Evolutionary conservation across 1,284 basidiomycete genomes (phyloP).

Genomic region (Puccinia hordei): DNA sequence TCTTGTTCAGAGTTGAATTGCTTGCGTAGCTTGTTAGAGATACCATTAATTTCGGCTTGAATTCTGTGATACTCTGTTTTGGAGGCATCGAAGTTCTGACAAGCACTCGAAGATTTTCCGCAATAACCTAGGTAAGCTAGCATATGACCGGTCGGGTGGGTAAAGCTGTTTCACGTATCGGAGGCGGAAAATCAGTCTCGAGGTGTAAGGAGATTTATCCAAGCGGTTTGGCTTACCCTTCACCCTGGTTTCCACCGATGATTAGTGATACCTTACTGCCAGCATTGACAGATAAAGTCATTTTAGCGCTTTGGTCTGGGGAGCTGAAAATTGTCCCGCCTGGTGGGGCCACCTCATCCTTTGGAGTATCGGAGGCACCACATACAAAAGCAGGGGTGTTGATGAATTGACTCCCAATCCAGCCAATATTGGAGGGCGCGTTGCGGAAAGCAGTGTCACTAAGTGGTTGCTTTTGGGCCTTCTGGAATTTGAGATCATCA

Average conservation of each 20-base stretch:
- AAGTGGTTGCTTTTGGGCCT: conserved; percentile 41
- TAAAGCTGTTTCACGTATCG: conserved; percentile 19
- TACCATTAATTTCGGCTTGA: conserved; percentile 39
- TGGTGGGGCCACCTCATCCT: conserved; percentile 31
- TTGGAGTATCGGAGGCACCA: conserved; percentile 42
- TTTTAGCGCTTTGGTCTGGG: conserved; percentile 43
- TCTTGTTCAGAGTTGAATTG: conserved; percentile 31
- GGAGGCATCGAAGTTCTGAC: conserved; percentile 44
- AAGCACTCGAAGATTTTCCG: conserved; percentile 25
- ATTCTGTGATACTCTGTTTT: conserved; percentile 29
- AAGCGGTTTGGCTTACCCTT: conserved; percentile 37
- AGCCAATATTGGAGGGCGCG: conserved; percentile 45
- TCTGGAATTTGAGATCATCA: conserved; percentile 38
- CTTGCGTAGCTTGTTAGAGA: conserved; percentile 35
- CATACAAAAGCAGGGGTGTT: conserved; percentile 38
- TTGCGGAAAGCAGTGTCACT: conserved; percentile 36
- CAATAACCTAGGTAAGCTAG: conserved; percentile 45
- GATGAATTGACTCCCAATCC: conserved; percentile 48
- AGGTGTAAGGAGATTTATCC: background rate
- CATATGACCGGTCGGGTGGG: conserved; percentile 36
- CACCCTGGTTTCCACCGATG: conserved; percentile 19
- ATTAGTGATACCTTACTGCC: conserved; percentile 36
- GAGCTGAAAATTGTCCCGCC: conserved; percentile 35
- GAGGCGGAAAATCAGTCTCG: background rate
- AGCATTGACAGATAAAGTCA: conserved; percentile 37